These are phyloP conservation scores for Nematocida parisii DNA, from an alignment of 371 early-diverging fungal species.

Conservation along the genomic window DNA sequence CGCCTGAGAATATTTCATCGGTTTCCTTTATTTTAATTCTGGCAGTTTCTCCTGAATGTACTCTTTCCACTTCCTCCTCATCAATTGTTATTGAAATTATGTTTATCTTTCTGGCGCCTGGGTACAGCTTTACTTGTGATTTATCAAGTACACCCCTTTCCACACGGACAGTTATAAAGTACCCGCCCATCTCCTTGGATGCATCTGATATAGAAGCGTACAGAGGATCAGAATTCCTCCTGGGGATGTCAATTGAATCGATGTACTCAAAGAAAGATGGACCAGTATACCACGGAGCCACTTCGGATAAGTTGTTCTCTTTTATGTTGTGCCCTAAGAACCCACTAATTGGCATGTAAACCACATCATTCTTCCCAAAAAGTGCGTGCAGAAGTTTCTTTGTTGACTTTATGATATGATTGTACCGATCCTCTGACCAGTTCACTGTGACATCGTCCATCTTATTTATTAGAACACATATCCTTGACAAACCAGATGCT, in stretches of 20 bases:
- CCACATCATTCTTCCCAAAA: slow-evolving; percentile 50
- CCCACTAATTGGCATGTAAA: slow-evolving; percentile 70
- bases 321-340: slow-evolving; percentile 65
- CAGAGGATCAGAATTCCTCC: slow-evolving; percentile 10
- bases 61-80: slow-evolving; percentile 69
- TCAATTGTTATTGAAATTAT: slow-evolving; percentile 60
- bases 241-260: slow-evolving; percentile 55
- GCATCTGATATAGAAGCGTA: slow-evolving; percentile 58
- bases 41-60: slow-evolving; percentile 64
- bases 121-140: slow-evolving; percentile 56
- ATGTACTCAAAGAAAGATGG: slow-evolving; percentile 66
- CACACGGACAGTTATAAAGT: slow-evolving; percentile 55
- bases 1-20: slow-evolving; percentile 67
- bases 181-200: slow-evolving; percentile 58
- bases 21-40: slow-evolving; percentile 64
- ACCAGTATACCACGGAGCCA: slow-evolving; percentile 65
- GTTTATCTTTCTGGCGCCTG: slow-evolving; percentile 45
- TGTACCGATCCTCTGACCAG: slow-evolving; percentile 65
- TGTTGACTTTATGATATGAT: slow-evolving; percentile 43
- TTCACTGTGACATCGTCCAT: slow-evolving; percentile 68
- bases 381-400: slow-evolving; percentile 36
- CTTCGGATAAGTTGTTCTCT: slow-evolving; percentile 1
- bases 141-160: slow-evolving; percentile 60
- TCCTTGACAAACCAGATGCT: slow-evolving; percentile 58
- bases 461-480: slow-evolving; percentile 70